Conservation (phyloP, 2,329 filamentous ascomycete genomes). For the Corniculantispora saksenae region DNA sequence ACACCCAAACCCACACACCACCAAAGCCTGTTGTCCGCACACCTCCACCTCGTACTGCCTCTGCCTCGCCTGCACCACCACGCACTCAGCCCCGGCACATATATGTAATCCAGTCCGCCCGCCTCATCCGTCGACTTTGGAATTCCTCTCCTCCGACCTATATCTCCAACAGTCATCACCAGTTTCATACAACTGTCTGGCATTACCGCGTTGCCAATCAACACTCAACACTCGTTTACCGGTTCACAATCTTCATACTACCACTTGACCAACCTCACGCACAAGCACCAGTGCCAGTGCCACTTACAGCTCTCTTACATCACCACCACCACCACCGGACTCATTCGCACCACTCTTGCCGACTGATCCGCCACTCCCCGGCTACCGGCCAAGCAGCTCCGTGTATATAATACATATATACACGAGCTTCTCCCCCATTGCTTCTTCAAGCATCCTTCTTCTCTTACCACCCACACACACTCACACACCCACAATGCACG, state of each 20-base stretch:
- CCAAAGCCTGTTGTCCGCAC: not conserved
- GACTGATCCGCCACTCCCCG: not conserved
- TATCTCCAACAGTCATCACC: not conserved
- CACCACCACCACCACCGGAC: not conserved
- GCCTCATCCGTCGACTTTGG: constrained; percentile 3
- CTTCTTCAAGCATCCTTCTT: not conserved
- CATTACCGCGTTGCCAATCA: not conserved
- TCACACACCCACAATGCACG: constrained; percentile 34
- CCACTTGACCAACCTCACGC: not conserved
- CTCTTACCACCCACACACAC: not conserved
- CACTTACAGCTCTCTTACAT: not conserved
- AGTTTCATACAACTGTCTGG: not conserved
- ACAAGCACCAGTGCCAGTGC: not conserved
- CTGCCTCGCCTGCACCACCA: not conserved
- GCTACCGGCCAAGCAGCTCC: constrained; percentile 3
- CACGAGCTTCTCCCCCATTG: constrained; percentile 6
- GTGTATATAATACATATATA: constrained; percentile 18
- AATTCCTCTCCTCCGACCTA: not conserved
- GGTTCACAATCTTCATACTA: not conserved
- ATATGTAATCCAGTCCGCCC: constrained; percentile 18
- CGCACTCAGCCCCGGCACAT: constrained; percentile 11
- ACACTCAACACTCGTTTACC: not conserved
- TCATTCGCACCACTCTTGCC: not conserved
- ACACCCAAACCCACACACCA: not conserved
- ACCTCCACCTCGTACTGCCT: not conserved